Percentiles rank a stretch among this genome's conserved stretches.
Evolutionary conservation across 225 moss, liverwort and hornwort species (phyloP).

Genomic region (Ulota crispa): DNA sequence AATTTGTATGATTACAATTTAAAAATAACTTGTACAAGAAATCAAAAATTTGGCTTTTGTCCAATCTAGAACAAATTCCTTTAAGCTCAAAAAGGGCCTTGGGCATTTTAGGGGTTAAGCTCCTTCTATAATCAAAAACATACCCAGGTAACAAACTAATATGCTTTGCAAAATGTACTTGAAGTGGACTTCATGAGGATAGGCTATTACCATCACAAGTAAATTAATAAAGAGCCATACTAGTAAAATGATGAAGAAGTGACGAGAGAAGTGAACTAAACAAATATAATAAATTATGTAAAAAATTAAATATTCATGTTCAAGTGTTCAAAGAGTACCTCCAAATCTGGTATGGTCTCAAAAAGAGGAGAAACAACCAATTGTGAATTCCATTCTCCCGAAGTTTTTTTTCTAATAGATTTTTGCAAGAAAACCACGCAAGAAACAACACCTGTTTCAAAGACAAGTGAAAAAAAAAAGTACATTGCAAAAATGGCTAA

Average conservation of each 20-base stretch:
- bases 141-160: not conserved
- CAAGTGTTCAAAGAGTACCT: slow-evolving; percentile 53
- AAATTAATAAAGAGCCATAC: not conserved
- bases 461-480: slow-evolving; percentile 21
- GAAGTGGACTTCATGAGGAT: not conserved
- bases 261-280: too few species aligned
- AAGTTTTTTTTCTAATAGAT: slow-evolving; percentile 60
- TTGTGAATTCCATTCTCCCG: slow-evolving; percentile 77
- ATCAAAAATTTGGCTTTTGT: too few species aligned
- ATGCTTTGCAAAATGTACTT: not conserved
- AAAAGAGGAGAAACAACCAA: slow-evolving; percentile 91
- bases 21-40: too few species aligned
- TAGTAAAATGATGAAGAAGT: not conserved
- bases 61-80: too few species aligned
- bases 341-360: slow-evolving; percentile 97
- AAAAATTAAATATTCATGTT: not conserved
- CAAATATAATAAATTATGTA: not conserved
- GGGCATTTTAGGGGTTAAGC: too few species aligned
- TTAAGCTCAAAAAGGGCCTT: too few species aligned
- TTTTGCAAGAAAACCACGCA: slow-evolving; percentile 83
- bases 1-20: too few species aligned
- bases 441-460: slow-evolving; percentile 83
- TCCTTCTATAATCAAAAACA: slow-evolving; percentile 1
- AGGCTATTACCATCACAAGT: not conserved
- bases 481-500: slow-evolving; percentile 1